Conservation (phyloP, 176 grass and related monocot genomes). For the Luzula sylvatica region DNA sequence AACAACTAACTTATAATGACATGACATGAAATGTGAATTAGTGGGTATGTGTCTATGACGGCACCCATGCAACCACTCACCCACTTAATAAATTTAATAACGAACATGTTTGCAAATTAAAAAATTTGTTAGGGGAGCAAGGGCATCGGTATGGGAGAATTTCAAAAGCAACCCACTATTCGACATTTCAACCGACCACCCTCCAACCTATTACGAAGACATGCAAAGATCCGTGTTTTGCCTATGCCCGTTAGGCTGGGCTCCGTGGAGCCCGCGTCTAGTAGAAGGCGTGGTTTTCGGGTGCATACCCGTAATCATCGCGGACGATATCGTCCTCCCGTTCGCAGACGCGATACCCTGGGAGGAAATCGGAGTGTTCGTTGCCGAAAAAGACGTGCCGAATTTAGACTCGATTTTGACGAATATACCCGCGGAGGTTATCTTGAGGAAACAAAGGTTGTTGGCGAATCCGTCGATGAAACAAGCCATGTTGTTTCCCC, state of each 20-base stretch:
- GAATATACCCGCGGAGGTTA: conserved; percentile 68
- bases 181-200: conserved; percentile 88
- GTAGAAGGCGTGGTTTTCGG: conserved; percentile 89
- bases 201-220: conserved; percentile 88
- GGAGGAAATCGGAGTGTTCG: conserved; percentile 89
- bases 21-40: too few relatives aligned
- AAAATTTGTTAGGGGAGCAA: conserved; percentile 58
- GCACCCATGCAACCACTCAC: conserved; percentile 23
- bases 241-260: conserved; percentile 89
- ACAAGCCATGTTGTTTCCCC: conserved; percentile 81
- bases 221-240: conserved; percentile 94
- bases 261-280: conserved; percentile 92
- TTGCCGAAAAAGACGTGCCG: conserved; percentile 76
- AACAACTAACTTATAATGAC: neutral
- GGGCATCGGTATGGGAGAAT: conserved; percentile 89
- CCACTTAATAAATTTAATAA: neutral
- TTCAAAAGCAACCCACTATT: conserved; percentile 96
- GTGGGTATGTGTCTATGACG: too few relatives aligned
- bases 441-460: conserved; percentile 90
- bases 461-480: conserved; percentile 95
- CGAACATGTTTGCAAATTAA: too few relatives aligned
- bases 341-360: conserved; percentile 94
- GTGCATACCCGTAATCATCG: conserved; percentile 92
- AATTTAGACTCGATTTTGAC: conserved; percentile 84
- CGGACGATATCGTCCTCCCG: conserved; percentile 85